phyloP scores from a whole-genome alignment of 257 asterid genomes.

The Lycium ferocissimum region DNA sequence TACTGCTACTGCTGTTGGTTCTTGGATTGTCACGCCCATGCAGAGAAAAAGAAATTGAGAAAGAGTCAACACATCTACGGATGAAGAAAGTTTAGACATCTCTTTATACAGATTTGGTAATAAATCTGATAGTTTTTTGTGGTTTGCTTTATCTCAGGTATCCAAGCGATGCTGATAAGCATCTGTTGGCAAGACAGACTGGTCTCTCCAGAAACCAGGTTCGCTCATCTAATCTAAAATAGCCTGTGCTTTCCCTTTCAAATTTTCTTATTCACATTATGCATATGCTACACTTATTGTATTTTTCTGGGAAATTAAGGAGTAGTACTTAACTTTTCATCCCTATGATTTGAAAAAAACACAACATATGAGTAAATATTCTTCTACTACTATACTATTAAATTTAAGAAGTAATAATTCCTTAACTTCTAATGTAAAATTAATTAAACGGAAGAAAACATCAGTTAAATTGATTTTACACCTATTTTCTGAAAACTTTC shows the following conservation, averaged over 20 bases:
- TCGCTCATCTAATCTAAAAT: not conserved
- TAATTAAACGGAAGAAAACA: not conserved
- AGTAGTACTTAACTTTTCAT: not conserved
- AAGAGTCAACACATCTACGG: slow-evolving; percentile 33
- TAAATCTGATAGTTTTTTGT: slow-evolving; percentile 52
- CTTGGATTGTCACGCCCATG: slow-evolving; percentile 76
- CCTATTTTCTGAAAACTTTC: too few species aligned
- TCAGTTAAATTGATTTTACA: too few species aligned
- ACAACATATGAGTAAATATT: not conserved
- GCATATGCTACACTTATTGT: slow-evolving; percentile 6
- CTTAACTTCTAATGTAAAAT: not conserved
- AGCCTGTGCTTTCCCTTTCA: slow-evolving; percentile 16
- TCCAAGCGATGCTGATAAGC: slow-evolving; percentile 99
- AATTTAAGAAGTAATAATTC: too few species aligned
- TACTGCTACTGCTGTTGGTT: slow-evolving; percentile 38
- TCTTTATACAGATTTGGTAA: slow-evolving; percentile 53
- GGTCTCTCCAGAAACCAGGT: slow-evolving; percentile 99
- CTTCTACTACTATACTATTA: too few species aligned
- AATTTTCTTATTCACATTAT: not conserved
- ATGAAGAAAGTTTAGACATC: slow-evolving; percentile 47
- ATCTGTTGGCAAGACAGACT: slow-evolving; percentile 97
- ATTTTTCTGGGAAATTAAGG: slow-evolving; percentile 9
- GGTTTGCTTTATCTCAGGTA: slow-evolving; percentile 72
- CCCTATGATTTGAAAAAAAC: not conserved
- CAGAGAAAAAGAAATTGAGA: slow-evolving; percentile 25